Base-by-base conservation (phyloP, 202 grass and related monocot genomes). In the Carex arenaria region DNA sequence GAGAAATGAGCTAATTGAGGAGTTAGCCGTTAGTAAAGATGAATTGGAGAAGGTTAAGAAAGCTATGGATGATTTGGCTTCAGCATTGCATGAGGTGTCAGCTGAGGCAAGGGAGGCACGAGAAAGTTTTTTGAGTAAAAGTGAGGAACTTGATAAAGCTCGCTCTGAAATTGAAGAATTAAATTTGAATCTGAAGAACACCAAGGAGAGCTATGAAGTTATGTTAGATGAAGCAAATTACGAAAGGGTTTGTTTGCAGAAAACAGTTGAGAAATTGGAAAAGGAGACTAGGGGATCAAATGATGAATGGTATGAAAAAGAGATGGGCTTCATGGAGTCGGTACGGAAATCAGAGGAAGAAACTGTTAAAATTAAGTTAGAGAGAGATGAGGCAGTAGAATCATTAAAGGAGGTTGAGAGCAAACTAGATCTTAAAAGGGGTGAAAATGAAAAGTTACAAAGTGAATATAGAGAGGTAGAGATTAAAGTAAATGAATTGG, bases 151-250 rank as follows among this genome's bases (percentile, higher is more conserved):
- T 83, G 90, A 94, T 66, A 84, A 54, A 38, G 75, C 71, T 67
- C 78, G 82, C 20, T 80, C 69, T 78, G 87, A 98, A 62, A 89
- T 93, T 78, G 95, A 94, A 81, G 85, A 93, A 32, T 82, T 94
- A 67, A 93, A 86, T 31, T 63, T 15, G 66, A 90, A 72, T 54
- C 80, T 94, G 38, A 92, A 91, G 72, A 94, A 94, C 80, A 83
- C 81, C 15, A 88, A 94, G 86, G 95, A 94, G 79, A 98, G 88
- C 53, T 93, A 97, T 42, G 92, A 93, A 72, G 86, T 91, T 28
- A 91, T 94, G 90, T 83, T 97, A 42, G 95, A 94, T 45, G 95
- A 97, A 91, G 92, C 89, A 82, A 97, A 93, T 82, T 94, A 94
- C 20, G 92, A 97, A 78, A 98, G 89, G 55, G 95, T 93, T 84